phyloP scores from a whole-genome alignment of 2,329 filamentous ascomycete species.

The Chrysosporium queenslandicum region DNA sequence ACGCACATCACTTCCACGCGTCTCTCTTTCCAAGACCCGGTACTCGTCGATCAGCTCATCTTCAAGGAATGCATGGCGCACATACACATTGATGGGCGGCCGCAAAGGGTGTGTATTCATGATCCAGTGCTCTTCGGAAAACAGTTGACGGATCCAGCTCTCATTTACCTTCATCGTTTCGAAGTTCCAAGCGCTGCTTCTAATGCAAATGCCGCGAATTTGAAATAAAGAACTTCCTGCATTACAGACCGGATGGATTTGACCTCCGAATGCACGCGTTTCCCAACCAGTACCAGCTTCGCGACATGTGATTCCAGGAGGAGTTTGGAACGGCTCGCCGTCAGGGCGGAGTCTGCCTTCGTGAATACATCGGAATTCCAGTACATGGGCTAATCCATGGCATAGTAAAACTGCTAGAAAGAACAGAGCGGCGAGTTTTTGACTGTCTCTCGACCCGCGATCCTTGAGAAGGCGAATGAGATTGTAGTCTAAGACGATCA shows the following conservation, averaged over 20 bases:
- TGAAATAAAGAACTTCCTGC: constrained; percentile 7
- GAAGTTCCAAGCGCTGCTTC: not conserved
- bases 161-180: not conserved
- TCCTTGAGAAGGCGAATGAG: constrained; percentile 8
- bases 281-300: constrained; percentile 15
- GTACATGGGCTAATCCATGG: constrained; percentile 12
- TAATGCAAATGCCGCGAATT: not conserved
- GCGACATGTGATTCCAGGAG: constrained; percentile 10
- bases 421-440: constrained; percentile 11
- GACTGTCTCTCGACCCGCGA: not conserved
- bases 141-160: not conserved
- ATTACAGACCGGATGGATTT: constrained; percentile 11
- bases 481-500: constrained; percentile 11
- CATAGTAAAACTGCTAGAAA: no score
- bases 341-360: constrained; percentile 8
- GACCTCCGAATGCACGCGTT: constrained; percentile 13
- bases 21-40: not conserved
- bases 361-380: constrained; percentile 13
- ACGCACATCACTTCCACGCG: not conserved
- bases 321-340: constrained; percentile 13
- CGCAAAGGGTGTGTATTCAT: not conserved
- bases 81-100: not conserved
- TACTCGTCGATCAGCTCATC: not conserved
- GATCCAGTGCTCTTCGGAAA: not conserved
- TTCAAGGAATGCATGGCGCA: not conserved